Conservation (phyloP, 208 protist species). For the Trypanosoma avium region DNA sequence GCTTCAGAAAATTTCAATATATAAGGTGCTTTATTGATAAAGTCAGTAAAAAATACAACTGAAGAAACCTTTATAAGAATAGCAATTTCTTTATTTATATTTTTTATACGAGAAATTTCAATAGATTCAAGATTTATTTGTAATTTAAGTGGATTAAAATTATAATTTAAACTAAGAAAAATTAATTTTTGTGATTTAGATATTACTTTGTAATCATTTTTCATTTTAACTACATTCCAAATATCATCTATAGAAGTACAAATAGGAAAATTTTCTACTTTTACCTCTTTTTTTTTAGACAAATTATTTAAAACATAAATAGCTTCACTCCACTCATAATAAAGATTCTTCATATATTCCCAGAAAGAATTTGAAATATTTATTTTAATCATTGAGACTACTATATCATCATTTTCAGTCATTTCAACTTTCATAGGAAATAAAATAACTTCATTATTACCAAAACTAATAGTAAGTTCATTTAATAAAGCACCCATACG, state of each 20-base stretch:
- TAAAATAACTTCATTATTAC: constrained; percentile 14
- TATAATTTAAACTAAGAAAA: not conserved
- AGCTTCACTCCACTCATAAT: not conserved
- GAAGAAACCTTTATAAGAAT: not conserved
- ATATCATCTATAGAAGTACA: not conserved
- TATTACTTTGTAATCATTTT: not conserved
- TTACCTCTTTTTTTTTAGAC: not conserved
- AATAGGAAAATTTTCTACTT: not conserved
- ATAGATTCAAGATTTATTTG: not conserved
- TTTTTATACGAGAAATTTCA: not conserved
- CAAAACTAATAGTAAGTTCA: constrained; percentile 30
- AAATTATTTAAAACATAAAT: not conserved
- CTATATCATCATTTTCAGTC: constrained; percentile 11
- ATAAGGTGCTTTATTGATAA: constrained; percentile 6
- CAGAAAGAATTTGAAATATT: constrained; percentile 17
- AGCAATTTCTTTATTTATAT: not conserved
- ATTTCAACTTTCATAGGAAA: constrained; percentile 26
- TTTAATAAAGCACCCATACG: constrained; percentile 27
- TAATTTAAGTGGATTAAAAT: constrained; percentile 16
- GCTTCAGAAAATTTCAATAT: not conserved
- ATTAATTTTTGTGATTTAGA: not conserved
- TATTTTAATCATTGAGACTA: constrained; percentile 9
- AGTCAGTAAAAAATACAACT: constrained; percentile 10
- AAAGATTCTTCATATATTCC: constrained; percentile 12
- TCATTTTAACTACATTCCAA: not conserved